Base-by-base conservation (phyloP, 2,329 filamentous ascomycete species). In the Aspergillus novofumigatus region DNA sequence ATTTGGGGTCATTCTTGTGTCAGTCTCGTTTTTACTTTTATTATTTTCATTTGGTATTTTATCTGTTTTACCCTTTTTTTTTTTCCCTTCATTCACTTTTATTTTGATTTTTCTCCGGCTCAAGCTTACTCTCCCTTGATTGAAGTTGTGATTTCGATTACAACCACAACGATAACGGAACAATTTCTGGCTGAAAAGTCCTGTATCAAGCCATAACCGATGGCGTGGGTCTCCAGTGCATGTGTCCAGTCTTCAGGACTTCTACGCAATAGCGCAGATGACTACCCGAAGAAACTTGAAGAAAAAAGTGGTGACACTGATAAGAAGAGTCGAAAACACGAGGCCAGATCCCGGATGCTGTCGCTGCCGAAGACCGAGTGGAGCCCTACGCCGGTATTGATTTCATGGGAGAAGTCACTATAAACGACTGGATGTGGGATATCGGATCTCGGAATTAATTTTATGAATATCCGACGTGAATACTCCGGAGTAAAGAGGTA, bases 341-440 rank as follows among this genome's bases (percentile, higher is more conserved):
- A 58, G 53, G 56, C 57, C 54, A 61, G 61, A 62, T 62, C 57
- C 59, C 61, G 61, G 61, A 62, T 62, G 57, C 48, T 63, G 55
- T 54, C 49, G 57, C 49, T 52, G 59, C 61, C 59, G 61, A 52
- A 41, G 51, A 53, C 61, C 61, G 61, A 51, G 60, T 62, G 59
- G 59, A 59, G 54, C 23, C 21, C 50, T 48, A 32, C 21, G 5
- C 42, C 20, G 11, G 42, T 45, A 45, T 45, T 45, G 20, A 45
- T 5, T 17, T 11, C 7, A 17, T 14, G 11, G 32, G 4, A 35
- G 3, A 35, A 35, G 32, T 17, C 32, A 17, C 14, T 35, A 17
- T 35, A 35, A 35, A 35, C 32, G 32, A 35, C 32, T 35, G 32
- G 32, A 35, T 17, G 14, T 35, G 4, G 11, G 29, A 32, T 32